Percentiles rank a stretch among this genome's conserved stretches.
Conservation (phyloP, 2,329 filamentous ascomycete species). For the Fusarium globosum region DNA sequence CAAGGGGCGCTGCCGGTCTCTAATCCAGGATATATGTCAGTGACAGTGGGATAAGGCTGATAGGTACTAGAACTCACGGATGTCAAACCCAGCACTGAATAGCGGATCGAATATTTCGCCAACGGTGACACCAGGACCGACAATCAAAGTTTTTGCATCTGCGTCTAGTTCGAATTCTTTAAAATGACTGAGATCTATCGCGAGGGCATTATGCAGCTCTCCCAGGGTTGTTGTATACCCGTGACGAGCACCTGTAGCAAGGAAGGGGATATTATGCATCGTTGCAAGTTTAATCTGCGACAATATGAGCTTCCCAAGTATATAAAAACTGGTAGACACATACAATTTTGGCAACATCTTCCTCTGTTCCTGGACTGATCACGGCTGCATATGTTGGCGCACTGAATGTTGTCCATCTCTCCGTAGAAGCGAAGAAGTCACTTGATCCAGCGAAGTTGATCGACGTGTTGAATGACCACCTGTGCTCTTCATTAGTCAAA, state of each 20-base stretch:
- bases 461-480: neutral
- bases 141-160: neutral
- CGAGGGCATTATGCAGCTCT: fast-evolving
- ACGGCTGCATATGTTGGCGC: neutral
- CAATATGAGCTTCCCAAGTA: fast-evolving
- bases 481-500: neutral
- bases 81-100: fast-evolving
- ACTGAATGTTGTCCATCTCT: neutral
- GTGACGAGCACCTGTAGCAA: neutral
- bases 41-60: fast-evolving
- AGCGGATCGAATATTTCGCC: neutral
- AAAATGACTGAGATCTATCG: neutral
- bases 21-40: neutral
- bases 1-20: neutral
- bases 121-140: neutral
- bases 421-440: fast-evolving
- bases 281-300: neutral
- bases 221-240: neutral
- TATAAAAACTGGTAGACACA: fast-evolving
- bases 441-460: neutral
- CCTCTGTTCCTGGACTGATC: neutral
- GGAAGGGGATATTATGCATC: neutral
- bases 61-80: fast-evolving
- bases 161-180: neutral
- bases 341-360: fast-evolving